A percentile compares a stretch with the other conserved stretches of the same genome.
phyloP scores from a whole-genome alignment of 768 basidiomycete genomes.

The Auricularia cornea region DNA sequence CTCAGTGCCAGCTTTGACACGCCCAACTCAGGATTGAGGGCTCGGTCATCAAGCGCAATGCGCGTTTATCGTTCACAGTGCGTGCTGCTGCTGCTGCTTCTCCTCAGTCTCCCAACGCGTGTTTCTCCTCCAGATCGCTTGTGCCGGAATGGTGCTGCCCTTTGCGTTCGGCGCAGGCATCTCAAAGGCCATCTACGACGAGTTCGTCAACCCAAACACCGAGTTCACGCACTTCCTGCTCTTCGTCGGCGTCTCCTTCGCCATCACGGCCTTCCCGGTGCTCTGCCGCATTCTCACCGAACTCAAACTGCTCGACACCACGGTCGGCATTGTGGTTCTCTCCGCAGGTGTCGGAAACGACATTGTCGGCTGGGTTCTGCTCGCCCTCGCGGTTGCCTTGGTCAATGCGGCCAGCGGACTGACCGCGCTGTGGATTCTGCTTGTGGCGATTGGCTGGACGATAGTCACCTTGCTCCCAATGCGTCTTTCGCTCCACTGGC shows the following conservation, averaged over 20 bases:
- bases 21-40: constrained; percentile 52
- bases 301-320: constrained; percentile 77
- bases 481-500: constrained; percentile 52
- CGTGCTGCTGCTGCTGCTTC: constrained; percentile 1
- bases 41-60: constrained; percentile 54
- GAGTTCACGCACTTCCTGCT: constrained; percentile 89
- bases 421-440: constrained; percentile 76
- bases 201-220: constrained; percentile 58
- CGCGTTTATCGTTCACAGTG: constrained; percentile 14
- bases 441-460: constrained; percentile 73
- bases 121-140: background rate
- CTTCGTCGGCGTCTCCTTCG: constrained; percentile 86
- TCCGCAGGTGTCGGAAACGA: constrained; percentile 81
- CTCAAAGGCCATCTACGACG: constrained; percentile 58
- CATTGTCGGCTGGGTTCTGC: constrained; percentile 68
- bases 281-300: constrained; percentile 73
- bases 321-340: constrained; percentile 86
- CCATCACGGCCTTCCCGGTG: constrained; percentile 82
- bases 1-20: too few relatives aligned
- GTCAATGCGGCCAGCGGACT: constrained; percentile 82
- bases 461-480: constrained; percentile 66
- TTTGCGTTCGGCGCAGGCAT: constrained; percentile 77
- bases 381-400: constrained; percentile 86
- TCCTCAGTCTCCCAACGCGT: too few relatives aligned
- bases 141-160: constrained; percentile 71